phyloP scores from a whole-genome alignment of 768 basidiomycete species.

The Boletus subparvulus region DNA sequence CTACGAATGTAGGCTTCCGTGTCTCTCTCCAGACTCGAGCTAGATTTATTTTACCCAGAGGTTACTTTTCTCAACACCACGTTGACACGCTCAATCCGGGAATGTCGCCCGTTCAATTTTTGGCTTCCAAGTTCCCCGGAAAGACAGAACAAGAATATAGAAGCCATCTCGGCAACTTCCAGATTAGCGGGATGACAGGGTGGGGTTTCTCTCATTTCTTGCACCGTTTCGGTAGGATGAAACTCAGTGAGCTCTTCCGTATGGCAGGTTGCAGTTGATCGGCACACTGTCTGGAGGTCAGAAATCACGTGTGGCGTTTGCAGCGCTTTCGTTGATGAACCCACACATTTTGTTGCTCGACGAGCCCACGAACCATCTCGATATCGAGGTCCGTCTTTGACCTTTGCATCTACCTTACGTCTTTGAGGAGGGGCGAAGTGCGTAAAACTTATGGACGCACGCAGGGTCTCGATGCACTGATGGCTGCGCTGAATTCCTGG shows the following conservation, averaged over 20 bases:
- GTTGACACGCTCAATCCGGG: conserved; percentile 84
- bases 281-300: conserved; percentile 94
- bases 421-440: not conserved
- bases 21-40: not conserved
- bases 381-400: conserved; percentile 70
- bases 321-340: conserved; percentile 77
- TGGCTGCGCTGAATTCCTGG: conserved; percentile 76
- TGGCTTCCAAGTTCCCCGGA: conserved; percentile 90
- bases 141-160: conserved; percentile 96
- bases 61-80: conserved; percentile 94
- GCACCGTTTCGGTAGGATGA: not conserved
- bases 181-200: conserved; percentile 96
- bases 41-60: conserved; percentile 42
- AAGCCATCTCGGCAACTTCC: conserved; percentile 93
- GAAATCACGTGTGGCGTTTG: conserved; percentile 93
- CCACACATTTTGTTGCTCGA: conserved; percentile 94
- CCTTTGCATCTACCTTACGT: not conserved
- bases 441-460: conserved; percentile 1
- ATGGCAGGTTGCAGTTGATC: conserved; percentile 73
- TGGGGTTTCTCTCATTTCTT: conserved; percentile 29
- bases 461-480: conserved; percentile 92
- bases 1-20: conserved; percentile 69
- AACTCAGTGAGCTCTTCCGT: not conserved
- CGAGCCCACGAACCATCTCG: conserved; percentile 96
- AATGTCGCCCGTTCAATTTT: conserved; percentile 91